These are phyloP conservation scores for Amphibolis antarctica DNA, from an alignment of 106 monocot species.

Conservation along the genomic window DNA sequence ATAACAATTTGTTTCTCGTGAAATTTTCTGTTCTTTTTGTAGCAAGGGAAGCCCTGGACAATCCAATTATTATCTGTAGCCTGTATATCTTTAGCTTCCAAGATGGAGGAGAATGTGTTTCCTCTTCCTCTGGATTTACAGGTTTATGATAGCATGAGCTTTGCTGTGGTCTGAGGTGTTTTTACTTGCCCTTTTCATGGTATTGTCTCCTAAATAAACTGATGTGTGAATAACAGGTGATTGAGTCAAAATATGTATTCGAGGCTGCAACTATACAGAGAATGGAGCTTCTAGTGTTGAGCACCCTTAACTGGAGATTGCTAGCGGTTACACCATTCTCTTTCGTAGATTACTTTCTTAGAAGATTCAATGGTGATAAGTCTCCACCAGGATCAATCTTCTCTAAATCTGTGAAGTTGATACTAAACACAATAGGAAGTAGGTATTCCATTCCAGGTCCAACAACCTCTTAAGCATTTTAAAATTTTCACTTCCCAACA, in stretches of 20 bases:
- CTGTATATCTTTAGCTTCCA: conserved; percentile 66
- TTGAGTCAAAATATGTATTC: conserved; percentile 55
- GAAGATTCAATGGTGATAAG: conserved; percentile 34
- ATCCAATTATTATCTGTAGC: conserved; percentile 62
- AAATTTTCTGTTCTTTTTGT: neutral
- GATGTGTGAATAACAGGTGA: neutral
- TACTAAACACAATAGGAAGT: conserved; percentile 60
- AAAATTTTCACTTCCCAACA: too few species aligned
- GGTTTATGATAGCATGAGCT: conserved; percentile 13
- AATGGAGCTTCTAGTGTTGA: conserved; percentile 90
- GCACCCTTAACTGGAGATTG: conserved; percentile 88
- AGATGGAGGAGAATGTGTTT: conserved; percentile 64
- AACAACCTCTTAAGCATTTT: too few species aligned
- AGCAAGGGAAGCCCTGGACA: conserved; percentile 62
- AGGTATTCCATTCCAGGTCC: neutral
- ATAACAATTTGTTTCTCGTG: neutral
- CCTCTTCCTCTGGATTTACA: conserved; percentile 60
- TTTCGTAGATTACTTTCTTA: conserved; percentile 71
- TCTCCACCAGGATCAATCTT: conserved; percentile 18
- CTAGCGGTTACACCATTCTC: conserved; percentile 86
- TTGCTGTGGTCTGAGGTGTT: neutral
- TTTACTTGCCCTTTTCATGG: neutral
- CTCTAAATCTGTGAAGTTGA: conserved; percentile 32
- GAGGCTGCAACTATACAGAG: conserved; percentile 78
- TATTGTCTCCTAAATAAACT: neutral